Evolutionary conservation across 306 rosid genomes (phyloP).

Genomic region (Medicago lupulina): DNA sequence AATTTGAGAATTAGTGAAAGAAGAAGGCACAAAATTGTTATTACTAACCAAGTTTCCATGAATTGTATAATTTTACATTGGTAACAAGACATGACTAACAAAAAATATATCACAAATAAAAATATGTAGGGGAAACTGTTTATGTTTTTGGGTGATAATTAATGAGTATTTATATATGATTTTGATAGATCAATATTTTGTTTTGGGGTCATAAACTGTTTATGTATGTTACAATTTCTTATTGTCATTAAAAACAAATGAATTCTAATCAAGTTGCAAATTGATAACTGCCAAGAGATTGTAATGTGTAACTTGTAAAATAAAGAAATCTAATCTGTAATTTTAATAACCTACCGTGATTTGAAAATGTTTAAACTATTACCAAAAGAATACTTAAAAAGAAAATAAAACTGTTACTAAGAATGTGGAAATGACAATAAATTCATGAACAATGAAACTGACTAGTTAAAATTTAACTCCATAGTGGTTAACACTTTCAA

Average conservation of each 20-base stretch:
- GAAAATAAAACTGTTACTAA: no score
- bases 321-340: no score
- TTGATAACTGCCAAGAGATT: neutral
- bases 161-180: neutral
- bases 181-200: neutral
- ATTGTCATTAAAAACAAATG: neutral
- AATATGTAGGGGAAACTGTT: neutral
- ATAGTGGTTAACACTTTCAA: neutral
- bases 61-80: neutral
- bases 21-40: slow-evolving; percentile 20
- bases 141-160: neutral
- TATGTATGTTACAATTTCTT: neutral
- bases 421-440: neutral
- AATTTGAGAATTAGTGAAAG: slow-evolving; percentile 18
- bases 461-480: no score
- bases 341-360: neutral
- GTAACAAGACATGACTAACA: neutral
- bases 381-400: no score
- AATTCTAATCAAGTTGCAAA: neutral
- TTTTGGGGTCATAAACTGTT: no score
- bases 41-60: slow-evolving; percentile 47
- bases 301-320: neutral
- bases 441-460: neutral
- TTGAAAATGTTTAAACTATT: no score
- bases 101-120: neutral